A percentile compares a stretch with the other conserved stretches of the same genome.
Evolutionary conservation across 192 early-diverging fungal species (phyloP).

Genomic region (Umbelopsis ramanniana): DNA sequence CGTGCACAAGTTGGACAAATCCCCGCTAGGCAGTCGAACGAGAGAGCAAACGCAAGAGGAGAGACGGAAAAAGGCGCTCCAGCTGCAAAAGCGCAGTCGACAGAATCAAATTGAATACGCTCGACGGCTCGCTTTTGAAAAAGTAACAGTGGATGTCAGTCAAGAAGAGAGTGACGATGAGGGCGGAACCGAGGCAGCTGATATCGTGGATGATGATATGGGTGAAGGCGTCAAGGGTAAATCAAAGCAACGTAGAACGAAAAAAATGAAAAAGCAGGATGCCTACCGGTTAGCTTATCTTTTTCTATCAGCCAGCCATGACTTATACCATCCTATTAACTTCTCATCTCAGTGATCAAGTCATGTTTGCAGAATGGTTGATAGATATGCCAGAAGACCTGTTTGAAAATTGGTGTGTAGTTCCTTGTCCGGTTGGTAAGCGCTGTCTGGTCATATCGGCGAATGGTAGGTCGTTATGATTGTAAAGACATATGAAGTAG

Average conservation of each 20-base stretch:
- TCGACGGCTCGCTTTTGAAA: neutral
- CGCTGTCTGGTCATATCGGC: conserved; percentile 59
- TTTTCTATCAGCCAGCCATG: neutral
- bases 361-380: conserved; percentile 62
- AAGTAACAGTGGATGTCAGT: neutral
- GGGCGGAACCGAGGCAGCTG: conserved; percentile 2
- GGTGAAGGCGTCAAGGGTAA: conserved; percentile 37
- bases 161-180: neutral
- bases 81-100: conserved; percentile 21
- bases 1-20: conserved; percentile 20
- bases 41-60: conserved; percentile 23
- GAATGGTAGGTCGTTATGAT: conserved; percentile 41
- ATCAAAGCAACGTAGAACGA: conserved; percentile 32
- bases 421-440: conserved; percentile 59
- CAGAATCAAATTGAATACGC: neutral
- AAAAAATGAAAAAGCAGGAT: conserved; percentile 40
- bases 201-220: conserved; percentile 24
- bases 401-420: conserved; percentile 52
- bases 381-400: conserved; percentile 54
- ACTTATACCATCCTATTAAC: no score
- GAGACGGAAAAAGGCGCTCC: conserved; percentile 28
- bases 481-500: neutral
- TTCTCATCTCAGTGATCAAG: conserved; percentile 47
- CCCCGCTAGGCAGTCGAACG: conserved; percentile 19
- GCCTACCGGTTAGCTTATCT: conserved; percentile 43